Base-by-base conservation (phyloP, 2,329 filamentous ascomycete genomes). In the Domatiomyces catenatus region DNA sequence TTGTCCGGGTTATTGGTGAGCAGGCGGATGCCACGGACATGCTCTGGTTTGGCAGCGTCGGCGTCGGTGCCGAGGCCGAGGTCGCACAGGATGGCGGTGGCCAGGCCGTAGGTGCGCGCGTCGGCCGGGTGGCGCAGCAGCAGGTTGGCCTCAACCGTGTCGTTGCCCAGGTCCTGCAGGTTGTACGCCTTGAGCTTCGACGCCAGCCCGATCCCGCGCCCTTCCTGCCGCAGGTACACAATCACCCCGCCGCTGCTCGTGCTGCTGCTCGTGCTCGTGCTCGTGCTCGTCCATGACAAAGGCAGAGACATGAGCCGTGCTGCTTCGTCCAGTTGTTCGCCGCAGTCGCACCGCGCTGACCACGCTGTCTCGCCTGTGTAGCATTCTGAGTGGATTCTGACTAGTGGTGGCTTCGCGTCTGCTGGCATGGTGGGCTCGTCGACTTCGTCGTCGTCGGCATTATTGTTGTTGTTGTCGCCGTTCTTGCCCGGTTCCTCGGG, bases 151-250 rank as follows among this genome's bases (percentile, higher is more conserved):
- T 98, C 88, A 36, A 96, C 93, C 0, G 92, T 98, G 67, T 98
- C 92, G n/a, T 85, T 89, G 0, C 92, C 92, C 22, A 98, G 72
- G 68, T 98, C 92, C 66, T 98, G 92, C 44, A 98, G 73, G 63
- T 98, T 98, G 68, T 98, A 98, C 3, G 92, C 92, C 69, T 98
- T 96, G 42, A 98, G 75, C 68, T 98, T 98, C 70, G 94, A 89
- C 2, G 86, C 84, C 0, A 98, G 75, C 0, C 92, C 92, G 57
- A 98, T 98, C 1, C 92, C 92, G 20, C 92, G 84, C 0, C 92
- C 92, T 69, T 98, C 92, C 67, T 98, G 92, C 19, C 92, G 83
- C 19, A 98, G 74, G 63, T 98, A 98, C 59, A 98, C 82, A 58
- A 98, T 94, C 49, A 94, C 88, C 32, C 92, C 92, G 15, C 89